These are phyloP conservation scores for Eutypa lata DNA, from an alignment of 2,329 filamentous ascomycete genomes.

Conservation along the genomic window DNA sequence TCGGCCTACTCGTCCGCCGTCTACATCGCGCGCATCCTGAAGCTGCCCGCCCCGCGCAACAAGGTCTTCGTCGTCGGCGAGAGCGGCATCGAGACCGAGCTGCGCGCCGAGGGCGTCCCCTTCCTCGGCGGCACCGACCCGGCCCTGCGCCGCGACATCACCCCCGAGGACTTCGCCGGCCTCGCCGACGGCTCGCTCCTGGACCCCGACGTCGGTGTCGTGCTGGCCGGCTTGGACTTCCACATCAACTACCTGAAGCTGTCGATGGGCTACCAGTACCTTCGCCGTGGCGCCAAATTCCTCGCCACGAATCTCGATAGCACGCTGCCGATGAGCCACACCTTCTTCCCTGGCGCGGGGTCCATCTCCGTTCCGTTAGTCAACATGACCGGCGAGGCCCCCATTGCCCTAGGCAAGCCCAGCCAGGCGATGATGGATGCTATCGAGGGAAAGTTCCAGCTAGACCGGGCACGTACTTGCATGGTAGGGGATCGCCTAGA, in stretches of 20 bases:
- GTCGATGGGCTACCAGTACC: conserved; percentile 79
- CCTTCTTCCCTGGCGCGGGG: conserved; percentile 89
- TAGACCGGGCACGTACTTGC: conserved; percentile 80
- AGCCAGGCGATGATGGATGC: conserved; percentile 99
- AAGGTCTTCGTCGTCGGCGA: conserved; percentile 96
- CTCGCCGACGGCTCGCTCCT: conserved; percentile 74
- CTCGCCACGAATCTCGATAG: conserved; percentile 92
- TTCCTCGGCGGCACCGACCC: conserved; percentile 87
- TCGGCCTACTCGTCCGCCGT: conserved; percentile 93
- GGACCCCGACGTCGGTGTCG: conserved; percentile 85
- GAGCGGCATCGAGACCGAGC: conserved; percentile 84
- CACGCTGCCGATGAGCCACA: conserved; percentile 76
- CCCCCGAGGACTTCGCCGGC: conserved; percentile 72
- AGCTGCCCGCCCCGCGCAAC: conserved; percentile 73
- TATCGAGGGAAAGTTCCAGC: conserved; percentile 90
- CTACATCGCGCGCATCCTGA: conserved; percentile 91
- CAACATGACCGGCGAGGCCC: conserved; percentile 67
- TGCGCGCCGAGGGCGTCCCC: conserved; percentile 72
- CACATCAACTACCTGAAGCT: conserved; percentile 95
- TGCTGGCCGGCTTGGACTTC: conserved; percentile 88
- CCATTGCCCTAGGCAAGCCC: conserved; percentile 84
- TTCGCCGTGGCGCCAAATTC: conserved; percentile 77
- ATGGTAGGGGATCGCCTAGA: conserved; percentile 95
- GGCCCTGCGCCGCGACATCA: conserved; percentile 71
- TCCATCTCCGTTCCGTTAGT: conserved; percentile 75